A percentile compares a stretch with the other conserved stretches of the same genome.
Conservation (phyloP, 2,329 filamentous ascomycete species). For the Albifimbria verrucaria region DNA sequence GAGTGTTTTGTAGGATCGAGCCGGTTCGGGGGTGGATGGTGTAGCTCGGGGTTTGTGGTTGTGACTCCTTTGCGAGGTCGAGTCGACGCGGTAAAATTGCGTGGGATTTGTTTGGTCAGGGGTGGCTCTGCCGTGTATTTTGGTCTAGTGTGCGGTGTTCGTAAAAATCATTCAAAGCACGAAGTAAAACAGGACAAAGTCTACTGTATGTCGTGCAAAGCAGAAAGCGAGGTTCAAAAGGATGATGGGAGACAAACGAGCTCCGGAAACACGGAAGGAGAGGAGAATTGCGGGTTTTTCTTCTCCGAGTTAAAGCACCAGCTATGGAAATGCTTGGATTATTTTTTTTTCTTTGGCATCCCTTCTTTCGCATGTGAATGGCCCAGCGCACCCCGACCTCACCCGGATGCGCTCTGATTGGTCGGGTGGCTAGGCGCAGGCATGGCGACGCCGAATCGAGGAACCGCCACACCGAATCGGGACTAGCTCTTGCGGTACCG, state of each 20-base stretch:
- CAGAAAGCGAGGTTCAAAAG: neutral
- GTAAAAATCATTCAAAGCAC: neutral
- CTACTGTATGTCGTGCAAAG: neutral
- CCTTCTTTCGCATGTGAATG: neutral
- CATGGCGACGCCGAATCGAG: neutral
- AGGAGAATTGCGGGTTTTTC: neutral
- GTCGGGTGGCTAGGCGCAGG: neutral
- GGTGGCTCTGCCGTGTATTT: no score
- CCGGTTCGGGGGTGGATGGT: neutral
- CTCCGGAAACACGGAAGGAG: neutral
- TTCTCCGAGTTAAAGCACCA: neutral
- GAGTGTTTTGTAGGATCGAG: no score
- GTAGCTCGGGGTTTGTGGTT: neutral
- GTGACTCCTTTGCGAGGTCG: no score
- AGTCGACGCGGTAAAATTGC: no score
- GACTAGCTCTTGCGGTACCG: neutral
- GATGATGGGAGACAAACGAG: neutral
- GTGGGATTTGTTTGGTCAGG: no score
- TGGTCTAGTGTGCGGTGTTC: no score
- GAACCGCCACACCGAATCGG: neutral
- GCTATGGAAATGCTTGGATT: neutral
- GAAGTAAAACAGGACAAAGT: neutral
- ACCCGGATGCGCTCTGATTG: neutral
- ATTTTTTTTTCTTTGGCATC: neutral
- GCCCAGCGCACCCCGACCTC: neutral